Conservation (phyloP, 2,329 filamentous ascomycete genomes). For the Venturiaceae sp. region DNA sequence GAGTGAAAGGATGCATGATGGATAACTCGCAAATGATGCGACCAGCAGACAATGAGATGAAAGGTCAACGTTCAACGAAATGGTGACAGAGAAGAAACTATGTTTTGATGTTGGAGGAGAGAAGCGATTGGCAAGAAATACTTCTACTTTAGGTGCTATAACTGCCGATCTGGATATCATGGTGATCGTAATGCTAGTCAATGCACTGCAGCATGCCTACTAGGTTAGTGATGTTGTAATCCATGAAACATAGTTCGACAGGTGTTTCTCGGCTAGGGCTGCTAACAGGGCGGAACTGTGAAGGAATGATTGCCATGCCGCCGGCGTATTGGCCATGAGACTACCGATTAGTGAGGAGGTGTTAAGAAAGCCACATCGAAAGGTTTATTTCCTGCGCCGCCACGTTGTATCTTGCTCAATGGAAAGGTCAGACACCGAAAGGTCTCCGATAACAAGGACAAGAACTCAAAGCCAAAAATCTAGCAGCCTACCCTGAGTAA, state of each 20-base stretch:
- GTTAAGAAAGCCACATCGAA: neutral
- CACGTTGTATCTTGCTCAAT: neutral
- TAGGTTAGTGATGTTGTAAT: neutral
- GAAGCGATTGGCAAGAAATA: neutral
- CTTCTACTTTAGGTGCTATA: neutral
- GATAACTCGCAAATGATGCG: neutral
- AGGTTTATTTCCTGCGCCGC: neutral
- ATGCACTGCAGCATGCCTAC: too few species aligned
- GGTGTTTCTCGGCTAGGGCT: neutral
- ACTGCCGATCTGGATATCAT: neutral
- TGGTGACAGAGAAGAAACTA: neutral
- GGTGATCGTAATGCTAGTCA: neutral
- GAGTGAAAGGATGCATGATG: conserved; percentile 31
- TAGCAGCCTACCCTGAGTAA: too few species aligned
- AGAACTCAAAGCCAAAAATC: neutral
- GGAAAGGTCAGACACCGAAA: neutral
- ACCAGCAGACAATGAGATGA: neutral
- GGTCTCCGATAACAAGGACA: neutral
- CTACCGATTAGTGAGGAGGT: neutral
- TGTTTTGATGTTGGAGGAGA: neutral
- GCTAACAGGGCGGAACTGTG: neutral
- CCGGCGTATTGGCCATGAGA: neutral
- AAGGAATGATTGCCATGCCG: neutral
- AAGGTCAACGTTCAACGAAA: too few species aligned
- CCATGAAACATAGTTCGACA: neutral